Conservation (phyloP, 768 basidiomycete genomes). For the Zangia roseola region DNA sequence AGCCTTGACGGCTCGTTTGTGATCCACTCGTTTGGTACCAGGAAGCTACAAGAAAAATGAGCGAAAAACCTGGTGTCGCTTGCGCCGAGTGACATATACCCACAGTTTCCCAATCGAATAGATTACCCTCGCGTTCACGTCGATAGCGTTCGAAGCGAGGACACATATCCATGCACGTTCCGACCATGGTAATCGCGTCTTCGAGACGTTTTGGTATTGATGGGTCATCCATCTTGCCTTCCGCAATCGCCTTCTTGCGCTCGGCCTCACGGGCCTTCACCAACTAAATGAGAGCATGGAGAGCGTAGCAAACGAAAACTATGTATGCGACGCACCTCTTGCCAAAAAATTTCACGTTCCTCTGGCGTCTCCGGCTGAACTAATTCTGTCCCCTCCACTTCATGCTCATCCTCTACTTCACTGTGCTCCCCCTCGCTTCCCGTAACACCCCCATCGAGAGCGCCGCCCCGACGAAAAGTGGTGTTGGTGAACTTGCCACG, state of each 20-base stretch:
- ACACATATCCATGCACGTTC: conserved; percentile 93
- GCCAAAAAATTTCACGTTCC: conserved; percentile 67
- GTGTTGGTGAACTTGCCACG: conserved; percentile 43
- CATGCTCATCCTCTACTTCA: conserved; percentile 33
- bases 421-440: conserved; percentile 36
- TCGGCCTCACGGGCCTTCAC: conserved; percentile 73
- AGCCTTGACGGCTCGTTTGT: conserved; percentile 86
- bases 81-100: conserved; percentile 24
- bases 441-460: conserved; percentile 29
- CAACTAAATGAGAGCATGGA: conserved; percentile 43
- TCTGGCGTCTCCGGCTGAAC: conserved; percentile 57
- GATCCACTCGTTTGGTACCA: conserved; percentile 83
- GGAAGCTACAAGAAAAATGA: conserved; percentile 59
- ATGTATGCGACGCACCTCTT: conserved; percentile 53
- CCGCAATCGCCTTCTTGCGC: conserved; percentile 69
- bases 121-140: conserved; percentile 84
- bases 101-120: conserved; percentile 85
- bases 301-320: conserved; percentile 12
- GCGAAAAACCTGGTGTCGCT: conserved; percentile 12
- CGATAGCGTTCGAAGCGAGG: conserved; percentile 91
- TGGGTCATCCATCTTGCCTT: conserved; percentile 89
- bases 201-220: conserved; percentile 74
- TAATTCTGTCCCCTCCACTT: conserved; percentile 37
- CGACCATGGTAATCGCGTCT: conserved; percentile 90
- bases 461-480: conserved; percentile 30